phyloP scores from a whole-genome alignment of 164 flowering plant genomes.

The Chimonanthus praecox region DNA sequence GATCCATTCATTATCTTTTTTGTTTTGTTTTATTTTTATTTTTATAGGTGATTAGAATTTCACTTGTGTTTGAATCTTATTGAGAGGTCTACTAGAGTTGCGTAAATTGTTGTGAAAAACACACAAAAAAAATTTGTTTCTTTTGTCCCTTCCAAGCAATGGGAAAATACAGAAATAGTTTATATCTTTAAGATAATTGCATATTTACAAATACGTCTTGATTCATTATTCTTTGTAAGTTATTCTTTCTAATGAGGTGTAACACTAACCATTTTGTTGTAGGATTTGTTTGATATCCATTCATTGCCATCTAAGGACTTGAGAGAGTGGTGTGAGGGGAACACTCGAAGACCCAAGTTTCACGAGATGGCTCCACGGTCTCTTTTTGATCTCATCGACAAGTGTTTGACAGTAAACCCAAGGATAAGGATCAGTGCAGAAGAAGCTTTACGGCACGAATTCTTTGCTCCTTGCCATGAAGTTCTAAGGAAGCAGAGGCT shows the following conservation, averaged over 20 bases:
- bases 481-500: constrained; percentile 38
- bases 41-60: no score
- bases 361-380: constrained; percentile 44
- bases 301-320: constrained; percentile 38
- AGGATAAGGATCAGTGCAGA: constrained; percentile 77
- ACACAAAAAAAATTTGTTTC: no score
- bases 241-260: neutral
- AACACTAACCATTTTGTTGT: constrained; percentile 4
- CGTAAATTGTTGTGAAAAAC: no score
- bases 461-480: constrained; percentile 63
- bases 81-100: no score
- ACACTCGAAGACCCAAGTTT: constrained; percentile 66
- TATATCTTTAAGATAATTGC: no score
- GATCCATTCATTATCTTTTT: no score
- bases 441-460: constrained; percentile 78
- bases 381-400: constrained; percentile 85
- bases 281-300: constrained; percentile 66
- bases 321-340: constrained; percentile 54
- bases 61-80: no score
- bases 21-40: no score
- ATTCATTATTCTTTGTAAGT: neutral
- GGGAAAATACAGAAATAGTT: no score
- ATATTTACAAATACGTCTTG: no score
- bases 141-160: no score
- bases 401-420: constrained; percentile 87